A percentile compares a stretch with the other conserved stretches of the same genome.
Conservation (phyloP, 495 filamentous ascomycete genomes). For the Penicillium diatomitis region DNA sequence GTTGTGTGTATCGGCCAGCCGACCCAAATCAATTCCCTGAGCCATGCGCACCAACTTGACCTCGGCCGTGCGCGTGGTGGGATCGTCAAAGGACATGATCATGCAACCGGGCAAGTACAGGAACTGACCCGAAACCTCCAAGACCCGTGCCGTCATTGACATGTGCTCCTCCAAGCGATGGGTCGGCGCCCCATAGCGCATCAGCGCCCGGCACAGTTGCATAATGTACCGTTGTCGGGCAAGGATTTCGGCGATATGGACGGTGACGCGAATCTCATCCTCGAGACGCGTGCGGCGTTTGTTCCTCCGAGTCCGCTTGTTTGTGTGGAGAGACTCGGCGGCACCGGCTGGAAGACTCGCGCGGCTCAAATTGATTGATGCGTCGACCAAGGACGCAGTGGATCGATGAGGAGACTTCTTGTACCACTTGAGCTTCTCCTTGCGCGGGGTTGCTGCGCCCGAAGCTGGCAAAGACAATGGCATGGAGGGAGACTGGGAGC, state of each 20-base stretch:
- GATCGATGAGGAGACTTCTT: slow-evolving; percentile 42
- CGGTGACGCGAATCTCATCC: slow-evolving; percentile 63
- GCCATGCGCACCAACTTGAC: slow-evolving; percentile 74
- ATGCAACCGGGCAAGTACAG: slow-evolving; percentile 89
- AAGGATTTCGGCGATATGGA: slow-evolving; percentile 82
- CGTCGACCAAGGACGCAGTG: slow-evolving; percentile 33
- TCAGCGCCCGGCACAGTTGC: slow-evolving; percentile 78
- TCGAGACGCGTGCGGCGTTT: slow-evolving; percentile 46
- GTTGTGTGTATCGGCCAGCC: slow-evolving; percentile 74
- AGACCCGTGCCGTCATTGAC: slow-evolving; percentile 78
- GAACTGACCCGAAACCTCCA: slow-evolving; percentile 86
- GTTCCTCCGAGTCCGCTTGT: slow-evolving; percentile 22
- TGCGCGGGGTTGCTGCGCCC: slow-evolving; percentile 48
- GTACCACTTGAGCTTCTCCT: slow-evolving; percentile 57
- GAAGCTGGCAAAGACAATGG: slow-evolving; percentile 22
- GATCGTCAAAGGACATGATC: slow-evolving; percentile 93
- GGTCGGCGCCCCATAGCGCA: slow-evolving; percentile 73
- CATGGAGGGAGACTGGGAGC: slow-evolving; percentile 12
- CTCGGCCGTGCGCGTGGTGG: slow-evolving; percentile 80
- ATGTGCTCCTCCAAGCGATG: slow-evolving; percentile 83
- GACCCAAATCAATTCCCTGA: slow-evolving; percentile 78
- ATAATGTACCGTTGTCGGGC: slow-evolving; percentile 78
- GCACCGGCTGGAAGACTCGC: slow-evolving; percentile 22
- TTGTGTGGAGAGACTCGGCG: slow-evolving; percentile 21
- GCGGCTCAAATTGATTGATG: slow-evolving; percentile 42